Evolutionary conservation across 495 filamentous ascomycete genomes (phyloP), one percentile per base, ranked within the genome.

Genomic region (Hypoxylon trugodes): DNA sequence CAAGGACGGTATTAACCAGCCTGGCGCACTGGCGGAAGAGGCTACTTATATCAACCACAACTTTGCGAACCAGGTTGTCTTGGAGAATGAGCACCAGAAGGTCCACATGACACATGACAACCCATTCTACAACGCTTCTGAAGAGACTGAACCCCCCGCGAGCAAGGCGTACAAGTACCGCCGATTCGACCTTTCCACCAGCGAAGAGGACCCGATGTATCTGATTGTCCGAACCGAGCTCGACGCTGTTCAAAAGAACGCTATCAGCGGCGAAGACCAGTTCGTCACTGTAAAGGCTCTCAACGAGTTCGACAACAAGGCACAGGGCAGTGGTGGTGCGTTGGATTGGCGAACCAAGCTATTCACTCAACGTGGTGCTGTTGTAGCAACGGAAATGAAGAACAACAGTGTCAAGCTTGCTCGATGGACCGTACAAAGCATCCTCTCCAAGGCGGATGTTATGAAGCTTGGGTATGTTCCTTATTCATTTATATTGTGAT

Each of bases 31-130:
- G 16, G 93, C 94, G 62, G 87, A 97, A 74, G 95, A 98, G 76
- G 95, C 95, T 21, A 98, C 95, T 22, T 94, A 96, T 81, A 98
- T 98, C 88, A 98, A 98, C 84, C 93, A 98, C 84, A 96, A 97
- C 81, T 98, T 98, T 71, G 89, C 91, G 32, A 89, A 95, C 75
- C 95, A 98, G 82, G 91, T 92, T 46, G 92, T 98, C 57, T 75
- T 86, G 62, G 95, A 98, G 80, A 89, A 81, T 61, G 84, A 91
- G 52, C 81, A 80, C 47, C 76, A 83, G 69, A 96, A 94, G 81
- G 81, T 91, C 63, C 83, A 90, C 56, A 91, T 97, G 84, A 68
- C 84, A 19, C 81, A 96, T 79, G 89, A 92, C 62, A 97, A 98
- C 80, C 95, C 95, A 59, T 98, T 98, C 87, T 97, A 98, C 83